These are phyloP conservation scores for Citrus inodora DNA, from an alignment of 345 rosid genomes.

Conservation along the genomic window DNA sequence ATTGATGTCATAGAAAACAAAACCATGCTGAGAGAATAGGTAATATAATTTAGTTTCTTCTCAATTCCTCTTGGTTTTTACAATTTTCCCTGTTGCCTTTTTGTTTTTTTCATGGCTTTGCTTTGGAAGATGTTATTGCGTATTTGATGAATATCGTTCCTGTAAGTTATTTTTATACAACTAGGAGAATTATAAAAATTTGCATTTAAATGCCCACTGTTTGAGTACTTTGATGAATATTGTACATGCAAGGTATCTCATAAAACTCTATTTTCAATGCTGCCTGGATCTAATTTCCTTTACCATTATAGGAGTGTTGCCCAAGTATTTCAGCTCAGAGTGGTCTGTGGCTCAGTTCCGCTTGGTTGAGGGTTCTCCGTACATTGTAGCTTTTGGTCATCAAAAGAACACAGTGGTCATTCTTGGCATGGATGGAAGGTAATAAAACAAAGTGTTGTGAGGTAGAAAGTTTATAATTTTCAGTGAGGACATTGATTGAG, in stretches of 20 bases:
- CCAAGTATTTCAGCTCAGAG: conserved; percentile 60
- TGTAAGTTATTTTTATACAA: background rate
- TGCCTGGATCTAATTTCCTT: background rate
- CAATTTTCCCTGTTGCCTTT: background rate
- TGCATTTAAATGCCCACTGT: background rate
- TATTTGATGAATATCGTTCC: background rate
- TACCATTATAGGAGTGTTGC: conserved; percentile 61
- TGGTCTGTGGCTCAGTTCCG: conserved; percentile 65
- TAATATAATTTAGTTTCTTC: background rate
- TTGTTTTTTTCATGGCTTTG: background rate
- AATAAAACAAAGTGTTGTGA: background rate
- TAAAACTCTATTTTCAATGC: background rate
- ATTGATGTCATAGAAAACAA: background rate
- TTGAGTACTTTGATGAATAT: background rate
- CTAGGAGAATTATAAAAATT: background rate
- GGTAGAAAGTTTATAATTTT: background rate
- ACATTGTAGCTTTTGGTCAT: conserved; percentile 90
- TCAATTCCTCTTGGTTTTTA: background rate
- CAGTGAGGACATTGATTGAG: no score
- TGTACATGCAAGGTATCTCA: background rate
- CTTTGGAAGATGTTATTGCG: background rate
- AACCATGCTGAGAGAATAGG: background rate
- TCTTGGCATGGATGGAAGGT: conserved; percentile 98
- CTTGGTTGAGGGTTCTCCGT: conserved; percentile 60
- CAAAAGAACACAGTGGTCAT: conserved; percentile 82